These are phyloP conservation scores for Mrakiaceae sp. DNA, from an alignment of 1,284 basidiomycete genomes.

Conservation along the genomic window DNA sequence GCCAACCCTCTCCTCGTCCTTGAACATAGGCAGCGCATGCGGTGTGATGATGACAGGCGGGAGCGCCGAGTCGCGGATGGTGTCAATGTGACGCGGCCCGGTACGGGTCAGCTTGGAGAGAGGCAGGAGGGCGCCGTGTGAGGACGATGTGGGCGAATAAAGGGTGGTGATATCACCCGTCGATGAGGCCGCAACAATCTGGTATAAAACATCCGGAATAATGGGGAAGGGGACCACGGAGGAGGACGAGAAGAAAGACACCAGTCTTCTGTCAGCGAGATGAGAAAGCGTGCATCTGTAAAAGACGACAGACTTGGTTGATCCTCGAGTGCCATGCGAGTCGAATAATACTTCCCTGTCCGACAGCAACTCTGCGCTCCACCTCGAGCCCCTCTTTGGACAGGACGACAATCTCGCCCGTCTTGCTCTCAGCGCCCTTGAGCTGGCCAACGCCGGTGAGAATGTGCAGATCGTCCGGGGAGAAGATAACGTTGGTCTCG, in stretches of 20 bases:
- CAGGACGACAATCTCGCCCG: slow-evolving; percentile 62
- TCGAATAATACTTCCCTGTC: slow-evolving; percentile 71
- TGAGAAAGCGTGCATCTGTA: background rate
- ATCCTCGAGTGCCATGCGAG: slow-evolving; percentile 93
- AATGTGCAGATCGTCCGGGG: slow-evolving; percentile 76
- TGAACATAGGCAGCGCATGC: slow-evolving; percentile 77
- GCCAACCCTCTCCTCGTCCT: slow-evolving; percentile 52
- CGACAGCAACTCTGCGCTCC: slow-evolving; percentile 45
- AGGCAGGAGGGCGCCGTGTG: slow-evolving; percentile 82
- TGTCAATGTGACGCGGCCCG: slow-evolving; percentile 60
- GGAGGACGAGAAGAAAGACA: background rate
- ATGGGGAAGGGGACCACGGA: background rate
- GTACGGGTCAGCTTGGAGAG: slow-evolving; percentile 50
- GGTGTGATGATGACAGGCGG: slow-evolving; percentile 70
- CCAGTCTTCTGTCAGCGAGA: background rate
- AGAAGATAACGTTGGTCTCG: slow-evolving; percentile 83
- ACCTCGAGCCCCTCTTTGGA: slow-evolving; percentile 54
- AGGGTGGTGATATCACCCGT: slow-evolving; percentile 77
- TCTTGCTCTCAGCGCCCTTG: slow-evolving; percentile 45
- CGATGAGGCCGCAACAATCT: slow-evolving; percentile 79
- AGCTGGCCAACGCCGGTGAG: slow-evolving; percentile 59
- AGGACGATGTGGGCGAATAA: slow-evolving; percentile 75
- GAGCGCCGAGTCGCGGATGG: slow-evolving; percentile 64
- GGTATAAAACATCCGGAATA: slow-evolving; percentile 15
- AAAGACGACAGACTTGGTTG: slow-evolving; percentile 59